Conservation (phyloP, 257 asterid species). For the Capsicum chinense region DNA sequence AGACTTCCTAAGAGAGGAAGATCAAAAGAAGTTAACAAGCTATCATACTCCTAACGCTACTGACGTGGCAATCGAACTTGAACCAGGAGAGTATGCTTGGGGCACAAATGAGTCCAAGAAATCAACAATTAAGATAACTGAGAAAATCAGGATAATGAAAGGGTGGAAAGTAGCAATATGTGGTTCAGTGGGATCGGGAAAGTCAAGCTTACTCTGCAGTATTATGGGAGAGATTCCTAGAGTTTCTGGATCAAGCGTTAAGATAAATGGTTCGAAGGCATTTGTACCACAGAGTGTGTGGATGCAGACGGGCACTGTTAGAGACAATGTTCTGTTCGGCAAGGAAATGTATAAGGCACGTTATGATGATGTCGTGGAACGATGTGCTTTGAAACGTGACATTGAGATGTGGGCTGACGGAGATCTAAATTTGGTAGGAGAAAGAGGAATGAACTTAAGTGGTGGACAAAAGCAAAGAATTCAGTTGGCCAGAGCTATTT, state of each 20-base stretch:
- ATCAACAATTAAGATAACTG: slow-evolving; percentile 55
- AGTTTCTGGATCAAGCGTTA: slow-evolving; percentile 58
- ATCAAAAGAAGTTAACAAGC: slow-evolving; percentile 47
- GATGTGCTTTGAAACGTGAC: slow-evolving; percentile 75
- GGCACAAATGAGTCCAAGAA: slow-evolving; percentile 42
- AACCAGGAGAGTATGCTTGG: slow-evolving; percentile 76
- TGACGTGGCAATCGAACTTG: slow-evolving; percentile 64
- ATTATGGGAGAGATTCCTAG: slow-evolving; percentile 78
- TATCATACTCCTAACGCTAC: slow-evolving; percentile 35
- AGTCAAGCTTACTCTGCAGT: slow-evolving; percentile 71
- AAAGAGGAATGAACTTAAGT: slow-evolving; percentile 68
- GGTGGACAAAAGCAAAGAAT: slow-evolving; percentile 87
- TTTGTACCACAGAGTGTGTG: slow-evolving; percentile 84
- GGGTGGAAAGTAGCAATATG: slow-evolving; percentile 81
- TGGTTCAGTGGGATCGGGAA: slow-evolving; percentile 88
- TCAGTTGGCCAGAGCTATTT: slow-evolving; percentile 82
- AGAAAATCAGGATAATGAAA: slow-evolving; percentile 50
- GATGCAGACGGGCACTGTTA: slow-evolving; percentile 83
- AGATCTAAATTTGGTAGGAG: slow-evolving; percentile 73
- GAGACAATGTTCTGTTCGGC: slow-evolving; percentile 82
- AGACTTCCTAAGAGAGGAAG: slow-evolving; percentile 57
- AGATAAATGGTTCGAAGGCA: slow-evolving; percentile 68
- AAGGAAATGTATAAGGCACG: slow-evolving; percentile 61
- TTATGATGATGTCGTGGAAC: slow-evolving; percentile 67
- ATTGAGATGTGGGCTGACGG: slow-evolving; percentile 66